Conservation (phyloP, 139 green algal genomes). For the Nannochloris sp. region DNA sequence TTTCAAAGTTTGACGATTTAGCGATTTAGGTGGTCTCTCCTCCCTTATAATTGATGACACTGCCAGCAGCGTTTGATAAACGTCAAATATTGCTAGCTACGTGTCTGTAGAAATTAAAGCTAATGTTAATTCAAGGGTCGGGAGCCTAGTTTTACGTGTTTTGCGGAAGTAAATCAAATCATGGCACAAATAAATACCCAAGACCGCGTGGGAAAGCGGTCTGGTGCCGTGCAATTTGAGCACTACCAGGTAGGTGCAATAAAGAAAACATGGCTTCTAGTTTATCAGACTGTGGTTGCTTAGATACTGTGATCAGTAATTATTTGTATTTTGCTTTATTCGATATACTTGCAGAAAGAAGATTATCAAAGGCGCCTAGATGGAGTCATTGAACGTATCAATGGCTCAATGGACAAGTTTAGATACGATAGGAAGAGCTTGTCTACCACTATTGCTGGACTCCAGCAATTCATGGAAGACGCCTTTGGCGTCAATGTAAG, state of each 20-base stretch:
- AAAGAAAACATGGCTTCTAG: neutral
- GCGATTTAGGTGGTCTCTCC: too few relatives aligned
- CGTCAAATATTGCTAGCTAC: too few relatives aligned
- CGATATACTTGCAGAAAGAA: slow-evolving; percentile 33
- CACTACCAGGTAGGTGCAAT: slow-evolving; percentile 37
- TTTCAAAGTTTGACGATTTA: too few relatives aligned
- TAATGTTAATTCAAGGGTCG: too few relatives aligned
- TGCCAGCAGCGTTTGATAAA: too few relatives aligned
- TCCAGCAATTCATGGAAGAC: slow-evolving; percentile 79
- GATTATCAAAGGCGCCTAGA: slow-evolving; percentile 39
- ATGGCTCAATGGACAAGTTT: slow-evolving; percentile 32
- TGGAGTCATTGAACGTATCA: slow-evolving; percentile 40
- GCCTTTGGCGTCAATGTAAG: slow-evolving; percentile 59
- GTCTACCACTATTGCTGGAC: slow-evolving; percentile 39
- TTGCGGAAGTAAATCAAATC: too few relatives aligned
- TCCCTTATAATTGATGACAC: too few relatives aligned
- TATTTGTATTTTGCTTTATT: neutral
- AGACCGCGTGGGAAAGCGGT: slow-evolving; percentile 22
- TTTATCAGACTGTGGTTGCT: neutral
- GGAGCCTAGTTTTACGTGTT: too few relatives aligned
- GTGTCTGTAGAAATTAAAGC: too few relatives aligned
- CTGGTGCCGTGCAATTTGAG: slow-evolving; percentile 41
- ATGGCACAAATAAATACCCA: too few relatives aligned
- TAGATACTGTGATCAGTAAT: neutral
- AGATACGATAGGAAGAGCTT: slow-evolving; percentile 55